A percentile compares a stretch with the other conserved stretches of the same genome.
Conservation (phyloP, 352 stramenopile species). For the Pythium diclinum region DNA sequence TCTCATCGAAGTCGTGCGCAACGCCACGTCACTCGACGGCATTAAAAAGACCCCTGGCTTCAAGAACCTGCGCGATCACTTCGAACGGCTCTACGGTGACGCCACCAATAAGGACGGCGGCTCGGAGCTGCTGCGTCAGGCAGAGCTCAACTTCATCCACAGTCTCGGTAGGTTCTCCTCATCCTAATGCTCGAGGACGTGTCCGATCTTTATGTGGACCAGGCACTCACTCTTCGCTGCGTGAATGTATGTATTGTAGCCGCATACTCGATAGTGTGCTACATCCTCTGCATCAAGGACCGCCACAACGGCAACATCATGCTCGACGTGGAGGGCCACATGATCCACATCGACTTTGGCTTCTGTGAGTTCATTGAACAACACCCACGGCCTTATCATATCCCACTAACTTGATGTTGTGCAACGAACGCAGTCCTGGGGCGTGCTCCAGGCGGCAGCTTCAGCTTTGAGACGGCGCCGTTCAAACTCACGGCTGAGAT, state of each 20-base stretch:
- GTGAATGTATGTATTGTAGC: slow-evolving; percentile 36
- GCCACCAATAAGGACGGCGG: slow-evolving; percentile 30
- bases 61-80: slow-evolving; percentile 89
- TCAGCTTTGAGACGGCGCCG: slow-evolving; percentile 94
- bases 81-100: slow-evolving; percentile 91
- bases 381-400: background rate
- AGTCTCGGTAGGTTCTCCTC: slow-evolving; percentile 56
- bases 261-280: slow-evolving; percentile 97
- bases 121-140: slow-evolving; percentile 49
- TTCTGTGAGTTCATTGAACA: slow-evolving; percentile 76
- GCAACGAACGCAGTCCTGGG: slow-evolving; percentile 54
- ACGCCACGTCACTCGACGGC: slow-evolving; percentile 96
- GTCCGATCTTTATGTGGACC: too few relatives aligned
- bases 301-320: slow-evolving; percentile 99
- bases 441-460: slow-evolving; percentile 85
- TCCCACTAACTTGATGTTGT: slow-evolving; percentile 2
- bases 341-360: slow-evolving; percentile 99
- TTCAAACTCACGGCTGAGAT: slow-evolving; percentile 97
- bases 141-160: slow-evolving; percentile 79
- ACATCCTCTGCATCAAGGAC: slow-evolving; percentile 98
- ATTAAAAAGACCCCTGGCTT: slow-evolving; percentile 91
- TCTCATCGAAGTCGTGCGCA: slow-evolving; percentile 95
- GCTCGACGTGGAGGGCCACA: slow-evolving; percentile 94
- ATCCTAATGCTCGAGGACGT: too few relatives aligned
- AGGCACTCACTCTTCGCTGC: slow-evolving; percentile 49